Conservation (phyloP, 2,329 filamentous ascomycete genomes). For the Diaporthe capsici region DNA sequence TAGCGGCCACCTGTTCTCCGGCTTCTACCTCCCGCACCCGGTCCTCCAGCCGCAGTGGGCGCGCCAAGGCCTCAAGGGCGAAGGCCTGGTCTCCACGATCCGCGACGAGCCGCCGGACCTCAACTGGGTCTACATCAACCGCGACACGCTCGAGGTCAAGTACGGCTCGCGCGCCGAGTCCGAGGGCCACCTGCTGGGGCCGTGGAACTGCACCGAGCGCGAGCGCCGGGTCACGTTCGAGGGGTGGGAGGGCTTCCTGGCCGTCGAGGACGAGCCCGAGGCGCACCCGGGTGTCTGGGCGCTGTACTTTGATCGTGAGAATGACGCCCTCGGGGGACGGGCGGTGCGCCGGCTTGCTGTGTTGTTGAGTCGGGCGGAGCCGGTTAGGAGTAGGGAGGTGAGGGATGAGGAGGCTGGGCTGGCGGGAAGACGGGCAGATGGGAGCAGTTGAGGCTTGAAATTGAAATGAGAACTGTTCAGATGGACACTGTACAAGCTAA, state of each 20-base stretch:
- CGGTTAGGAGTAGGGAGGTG: not conserved
- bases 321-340: not conserved
- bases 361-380: not conserved
- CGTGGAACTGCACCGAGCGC: slow-evolving; percentile 12
- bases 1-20: not conserved
- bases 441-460: not conserved
- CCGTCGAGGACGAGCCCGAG: not conserved
- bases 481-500: too few species aligned
- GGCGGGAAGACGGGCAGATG: not conserved
- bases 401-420: not conserved
- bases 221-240: not conserved
- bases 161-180: not conserved
- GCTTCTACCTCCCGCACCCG: not conserved
- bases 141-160: not conserved
- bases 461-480: too few species aligned
- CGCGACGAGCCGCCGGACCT: not conserved
- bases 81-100: not conserved
- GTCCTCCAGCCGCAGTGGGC: not conserved
- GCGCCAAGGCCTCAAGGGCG: not conserved
- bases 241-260: slow-evolving; percentile 3
- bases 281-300: not conserved
- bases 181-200: not conserved
- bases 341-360: not conserved
- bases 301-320: not conserved
- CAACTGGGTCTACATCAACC: slow-evolving; percentile 5